Conservation (phyloP, 805 yeast genomes). For the Starmerella powellii region DNA sequence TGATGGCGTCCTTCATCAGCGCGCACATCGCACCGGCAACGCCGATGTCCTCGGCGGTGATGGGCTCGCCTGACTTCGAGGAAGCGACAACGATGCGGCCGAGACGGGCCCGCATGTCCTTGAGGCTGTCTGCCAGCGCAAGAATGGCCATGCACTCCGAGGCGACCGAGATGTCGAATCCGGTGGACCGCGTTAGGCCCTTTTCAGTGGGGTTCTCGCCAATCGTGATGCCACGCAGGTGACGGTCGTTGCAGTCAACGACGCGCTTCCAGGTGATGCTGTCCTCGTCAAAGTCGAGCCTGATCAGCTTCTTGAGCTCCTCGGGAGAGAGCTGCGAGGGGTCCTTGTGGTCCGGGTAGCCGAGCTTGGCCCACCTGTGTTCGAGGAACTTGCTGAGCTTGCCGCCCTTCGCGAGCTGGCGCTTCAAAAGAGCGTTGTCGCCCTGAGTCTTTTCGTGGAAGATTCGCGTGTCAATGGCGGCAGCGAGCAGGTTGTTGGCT, state of each 20-base stretch:
- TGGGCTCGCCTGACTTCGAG: slow-evolving; percentile 59
- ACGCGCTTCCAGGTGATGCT: slow-evolving; percentile 89
- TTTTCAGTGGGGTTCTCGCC: slow-evolving; percentile 91
- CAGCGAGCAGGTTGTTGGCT: slow-evolving; percentile 87
- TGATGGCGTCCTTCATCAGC: slow-evolving; percentile 84
- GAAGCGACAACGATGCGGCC: slow-evolving; percentile 85
- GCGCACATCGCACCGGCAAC: slow-evolving; percentile 94
- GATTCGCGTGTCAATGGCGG: slow-evolving; percentile 93
- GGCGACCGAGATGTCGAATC: slow-evolving; percentile 94
- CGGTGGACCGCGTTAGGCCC: slow-evolving; percentile 73
- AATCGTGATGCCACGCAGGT: slow-evolving; percentile 74
- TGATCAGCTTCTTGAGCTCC: slow-evolving; percentile 61
- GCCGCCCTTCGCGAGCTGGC: slow-evolving; percentile 66
- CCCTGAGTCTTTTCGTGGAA: slow-evolving; percentile 86
- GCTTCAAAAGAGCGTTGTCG: slow-evolving; percentile 55
- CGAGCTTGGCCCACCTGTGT: slow-evolving; percentile 63
- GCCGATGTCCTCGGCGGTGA: slow-evolving; percentile 90
- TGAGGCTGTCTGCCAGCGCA: slow-evolving; percentile 65
- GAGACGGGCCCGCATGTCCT: slow-evolving; percentile 76
- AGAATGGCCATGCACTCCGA: slow-evolving; percentile 93
- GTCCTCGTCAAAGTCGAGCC: slow-evolving; percentile 78
- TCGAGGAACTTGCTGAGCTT: slow-evolving; percentile 50
- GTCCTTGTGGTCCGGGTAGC: slow-evolving; percentile 65
- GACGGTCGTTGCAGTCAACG: slow-evolving; percentile 88
- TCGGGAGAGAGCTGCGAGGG: slow-evolving; percentile 57